A percentile compares a stretch with the other conserved stretches of the same genome.
Conservation (phyloP, 2,329 filamentous ascomycete genomes). For the Pseudonectria foliicola region DNA sequence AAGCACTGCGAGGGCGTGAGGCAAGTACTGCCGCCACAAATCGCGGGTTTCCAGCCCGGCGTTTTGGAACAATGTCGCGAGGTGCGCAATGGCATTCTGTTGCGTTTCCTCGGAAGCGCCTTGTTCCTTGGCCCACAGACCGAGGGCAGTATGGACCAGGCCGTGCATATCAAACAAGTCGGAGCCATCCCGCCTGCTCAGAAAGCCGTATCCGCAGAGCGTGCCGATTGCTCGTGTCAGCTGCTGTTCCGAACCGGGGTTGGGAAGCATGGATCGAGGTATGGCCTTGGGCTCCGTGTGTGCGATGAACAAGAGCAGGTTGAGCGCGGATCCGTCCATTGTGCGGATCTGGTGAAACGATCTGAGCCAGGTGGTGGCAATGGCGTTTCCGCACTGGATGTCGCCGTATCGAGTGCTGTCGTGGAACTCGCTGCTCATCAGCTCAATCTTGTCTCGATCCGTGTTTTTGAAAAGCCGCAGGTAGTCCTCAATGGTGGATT, state of each 20-base stretch:
- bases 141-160: slow-evolving; percentile 27
- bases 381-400: slow-evolving; percentile 22
- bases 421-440: slow-evolving; percentile 19
- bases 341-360: slow-evolving; percentile 32
- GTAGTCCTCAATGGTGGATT: slow-evolving; percentile 23
- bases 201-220: slow-evolving; percentile 26
- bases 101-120: accelerated
- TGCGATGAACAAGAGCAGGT: slow-evolving; percentile 32
- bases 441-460: slow-evolving; percentile 18
- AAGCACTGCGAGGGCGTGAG: too few species aligned
- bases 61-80: background rate
- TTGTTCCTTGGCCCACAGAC: slow-evolving; percentile 16
- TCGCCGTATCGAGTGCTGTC: slow-evolving; percentile 25
- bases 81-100: background rate
- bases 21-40: too few species aligned
- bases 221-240: slow-evolving; percentile 23
- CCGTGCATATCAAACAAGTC: slow-evolving; percentile 30
- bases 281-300: slow-evolving; percentile 34
- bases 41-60: too few species aligned
- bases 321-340: slow-evolving; percentile 22
- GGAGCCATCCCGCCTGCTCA: slow-evolving; percentile 15
- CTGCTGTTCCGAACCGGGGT: slow-evolving; percentile 1
- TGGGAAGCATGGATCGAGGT: slow-evolving; percentile 27
- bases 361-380: slow-evolving; percentile 33
- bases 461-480: slow-evolving; percentile 24